Evolutionary conservation across 495 filamentous ascomycete genomes (phyloP).

Genomic region (Hyaloscypha variabilis): DNA sequence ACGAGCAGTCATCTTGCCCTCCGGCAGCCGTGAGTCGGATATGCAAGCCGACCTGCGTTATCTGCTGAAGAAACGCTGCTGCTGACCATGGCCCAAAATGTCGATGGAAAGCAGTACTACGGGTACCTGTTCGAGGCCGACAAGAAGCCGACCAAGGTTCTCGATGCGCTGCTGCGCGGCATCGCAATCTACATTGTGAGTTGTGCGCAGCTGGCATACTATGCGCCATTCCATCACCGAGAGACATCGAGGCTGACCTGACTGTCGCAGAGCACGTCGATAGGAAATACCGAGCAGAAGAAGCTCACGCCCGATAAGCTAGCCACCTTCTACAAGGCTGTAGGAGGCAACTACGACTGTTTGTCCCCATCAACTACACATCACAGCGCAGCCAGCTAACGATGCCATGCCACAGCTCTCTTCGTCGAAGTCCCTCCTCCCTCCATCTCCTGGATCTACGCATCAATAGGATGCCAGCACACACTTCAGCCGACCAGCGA

Average conservation of each 20-base stretch:
- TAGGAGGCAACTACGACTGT: constrained; percentile 89
- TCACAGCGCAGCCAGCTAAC: background rate
- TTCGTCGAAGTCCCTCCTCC: constrained; percentile 77
- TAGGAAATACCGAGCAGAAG: constrained; percentile 65
- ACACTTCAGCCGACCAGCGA: constrained; percentile 70
- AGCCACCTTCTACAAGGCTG: constrained; percentile 82
- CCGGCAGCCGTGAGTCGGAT: background rate
- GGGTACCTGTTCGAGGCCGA: constrained; percentile 82
- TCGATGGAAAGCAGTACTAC: constrained; percentile 58
- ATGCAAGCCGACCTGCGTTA: constrained; percentile 13
- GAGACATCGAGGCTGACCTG: constrained; percentile 7
- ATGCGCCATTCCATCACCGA: constrained; percentile 10
- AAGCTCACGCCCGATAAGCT: constrained; percentile 81
- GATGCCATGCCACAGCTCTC: constrained; percentile 43
- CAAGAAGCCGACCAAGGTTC: constrained; percentile 72
- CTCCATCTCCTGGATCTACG: constrained; percentile 88
- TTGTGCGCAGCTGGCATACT: constrained; percentile 24
- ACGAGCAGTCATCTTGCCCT: background rate
- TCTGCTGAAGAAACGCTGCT: background rate
- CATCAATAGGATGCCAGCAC: constrained; percentile 86
- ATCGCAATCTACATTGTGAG: constrained; percentile 84
- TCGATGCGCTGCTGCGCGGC: constrained; percentile 77
- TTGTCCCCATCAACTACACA: constrained; percentile 26
- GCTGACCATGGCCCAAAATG: constrained; percentile 20
- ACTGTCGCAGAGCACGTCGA: constrained; percentile 19